Evolutionary conservation across 371 early-diverging fungal species (phyloP), one percentile per base, ranked within the genome.

Genomic region (Dichotomocladium elegans): DNA sequence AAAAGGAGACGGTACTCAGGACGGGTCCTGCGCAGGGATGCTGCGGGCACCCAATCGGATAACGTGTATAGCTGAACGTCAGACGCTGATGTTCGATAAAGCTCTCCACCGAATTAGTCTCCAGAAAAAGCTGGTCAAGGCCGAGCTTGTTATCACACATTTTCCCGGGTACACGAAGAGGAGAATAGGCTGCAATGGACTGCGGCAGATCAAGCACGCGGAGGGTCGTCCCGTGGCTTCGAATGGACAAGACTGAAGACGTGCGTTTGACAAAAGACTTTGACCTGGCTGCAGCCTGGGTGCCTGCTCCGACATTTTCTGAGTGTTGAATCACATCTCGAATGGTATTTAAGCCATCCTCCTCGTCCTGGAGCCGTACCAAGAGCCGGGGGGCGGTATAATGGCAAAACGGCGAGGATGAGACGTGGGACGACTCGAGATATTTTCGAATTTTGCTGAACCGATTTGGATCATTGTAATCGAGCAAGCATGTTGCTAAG

Each of bases 41-140:
- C 15, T 81, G 68, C 15, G 77, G 70, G 25, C 71, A 76, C 9
- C 78, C 78, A 11, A 79, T 66, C 41, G 72, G 74, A 33, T 72
- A 78, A 28, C 67, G 71, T 2, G 82, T 70, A 40, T 72, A 84
- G 8, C 70, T 71, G 44, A 83, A 60, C 0, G 78, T 67, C 31
- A 86, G 64, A 19, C 69, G 72, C 42, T 88, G 88, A 55, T 86
- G 85, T 5, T 72, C 55, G 25, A 75, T 72, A 29, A 84, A 74
- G 11, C 79, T 76, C 7, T 71, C 64, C 1, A 85, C 50, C 12
- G 80, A 68, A 47, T 75, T 68, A 29, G 77, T 82, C 50, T 83
- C 84, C 14, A 84, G 72, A 51, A 72, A 72, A 5, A 86, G 55
- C 41, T 81, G 73, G 15, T 78, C 66, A 11, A 88, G 62, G 6